Base-by-base conservation (phyloP, 306 rosid species). In the Fragaria nilgerrensis region DNA sequence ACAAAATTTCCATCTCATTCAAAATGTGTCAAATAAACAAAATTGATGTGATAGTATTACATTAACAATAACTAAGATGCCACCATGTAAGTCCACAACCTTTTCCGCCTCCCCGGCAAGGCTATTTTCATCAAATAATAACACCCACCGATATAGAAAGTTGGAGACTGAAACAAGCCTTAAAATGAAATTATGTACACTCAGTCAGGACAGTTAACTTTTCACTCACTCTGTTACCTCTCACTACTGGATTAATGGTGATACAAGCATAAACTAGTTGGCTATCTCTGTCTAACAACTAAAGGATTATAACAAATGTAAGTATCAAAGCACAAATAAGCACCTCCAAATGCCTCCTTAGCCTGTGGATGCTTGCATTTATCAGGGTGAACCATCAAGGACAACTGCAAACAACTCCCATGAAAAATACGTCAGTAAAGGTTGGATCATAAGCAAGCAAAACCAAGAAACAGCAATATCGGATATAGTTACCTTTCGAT, bases 301-400 rank as follows among this genome's bases (percentile, higher is more conserved):
- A 65, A 65, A 20, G 47, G 48, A 17, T 45, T 3, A 61, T 5
- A 64, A 6, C 69, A 64, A 32, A 64, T 25, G 32, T 3, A n/a
- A 45, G 84, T 48, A 68, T 68, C 47, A 48, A 76, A 77, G 36
- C 80, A 76, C 56, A 79, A 8, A 82, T 65, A 65, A 32, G 44
- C 84, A 95, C 97, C 99, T 92, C 80, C 93, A 88, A 92, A 95
- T 80, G 99, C 99, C 83, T 95, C 99, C 88, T 95, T 95, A 73
- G 97, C 90, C 73, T 92, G 94, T 77, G 94, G 98, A 86, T 95
- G 97, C 93, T 91, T 95, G 88, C 99, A 95, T 84, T 95, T 95
- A 83, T 95, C 97, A 80, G 99, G 99, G 68, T 92, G 99, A 83
- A 95, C 99, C 90, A 95, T 80, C 89, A 92, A 86, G 12, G 97